Conservation (phyloP, 345 rosid genomes). For the Brassica juncea region DNA sequence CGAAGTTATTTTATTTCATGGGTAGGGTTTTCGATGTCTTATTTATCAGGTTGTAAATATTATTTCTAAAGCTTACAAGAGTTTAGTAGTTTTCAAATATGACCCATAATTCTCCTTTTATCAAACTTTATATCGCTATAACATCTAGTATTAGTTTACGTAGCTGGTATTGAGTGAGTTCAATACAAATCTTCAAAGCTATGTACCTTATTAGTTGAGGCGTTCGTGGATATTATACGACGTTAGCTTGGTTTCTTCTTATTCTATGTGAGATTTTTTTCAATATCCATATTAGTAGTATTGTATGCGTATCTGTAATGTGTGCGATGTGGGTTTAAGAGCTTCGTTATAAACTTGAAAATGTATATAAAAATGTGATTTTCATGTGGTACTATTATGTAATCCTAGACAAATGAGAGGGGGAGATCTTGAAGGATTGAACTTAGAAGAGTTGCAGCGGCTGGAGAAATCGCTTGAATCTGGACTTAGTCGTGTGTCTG, state of each 20-base stretch:
- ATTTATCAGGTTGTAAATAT: neutral
- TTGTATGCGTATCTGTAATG: conserved; percentile 38
- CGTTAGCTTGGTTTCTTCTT: neutral
- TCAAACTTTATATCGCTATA: neutral
- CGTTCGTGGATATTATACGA: neutral
- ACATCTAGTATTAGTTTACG: neutral
- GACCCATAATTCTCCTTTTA: neutral
- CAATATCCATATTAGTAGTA: neutral
- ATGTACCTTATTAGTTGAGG: neutral
- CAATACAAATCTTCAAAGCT: neutral
- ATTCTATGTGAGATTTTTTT: neutral
- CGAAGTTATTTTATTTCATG: neutral
- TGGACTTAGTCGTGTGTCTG: conserved; percentile 71
- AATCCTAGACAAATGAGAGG: conserved; percentile 78
- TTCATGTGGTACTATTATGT: neutral
- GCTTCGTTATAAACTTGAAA: neutral
- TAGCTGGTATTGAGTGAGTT: neutral
- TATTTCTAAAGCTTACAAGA: neutral
- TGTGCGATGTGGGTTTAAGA: neutral
- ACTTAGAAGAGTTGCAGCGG: conserved; percentile 65
- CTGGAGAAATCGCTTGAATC: conserved; percentile 77
- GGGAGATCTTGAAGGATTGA: conserved; percentile 80
- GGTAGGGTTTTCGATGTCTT: neutral
- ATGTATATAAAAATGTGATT: neutral
- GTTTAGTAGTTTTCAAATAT: neutral